Evolutionary conservation across 2,329 filamentous ascomycete genomes (phyloP).

Genomic region (Hymenoscyphus linearis): DNA sequence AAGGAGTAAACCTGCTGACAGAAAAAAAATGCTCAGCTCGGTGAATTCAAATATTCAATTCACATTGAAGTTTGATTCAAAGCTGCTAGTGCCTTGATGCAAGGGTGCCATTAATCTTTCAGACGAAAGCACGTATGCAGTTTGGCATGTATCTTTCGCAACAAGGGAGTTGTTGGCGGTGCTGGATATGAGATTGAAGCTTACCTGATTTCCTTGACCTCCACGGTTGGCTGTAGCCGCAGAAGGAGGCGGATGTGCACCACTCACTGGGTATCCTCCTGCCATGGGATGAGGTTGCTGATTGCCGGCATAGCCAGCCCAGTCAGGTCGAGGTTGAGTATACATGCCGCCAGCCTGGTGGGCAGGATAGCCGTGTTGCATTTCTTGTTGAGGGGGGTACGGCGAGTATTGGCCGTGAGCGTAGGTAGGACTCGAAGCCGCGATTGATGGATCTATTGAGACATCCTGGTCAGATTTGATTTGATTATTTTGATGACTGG

Average conservation of each 20-base stretch:
- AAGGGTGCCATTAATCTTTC: not conserved
- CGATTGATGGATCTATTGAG: slow-evolving; percentile 98
- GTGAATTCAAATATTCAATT: not conserved
- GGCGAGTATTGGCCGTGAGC: slow-evolving; percentile 78
- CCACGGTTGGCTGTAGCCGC: slow-evolving; percentile 48
- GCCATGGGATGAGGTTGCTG: slow-evolving; percentile 30
- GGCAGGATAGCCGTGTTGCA: slow-evolving; percentile 71
- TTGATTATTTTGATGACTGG: slow-evolving; percentile 70
- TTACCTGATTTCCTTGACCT: slow-evolving; percentile 59
- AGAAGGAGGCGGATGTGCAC: slow-evolving; percentile 44
- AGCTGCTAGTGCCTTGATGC: not conserved
- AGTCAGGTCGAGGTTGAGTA: slow-evolving; percentile 67
- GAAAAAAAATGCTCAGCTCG: not conserved
- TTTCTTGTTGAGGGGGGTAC: slow-evolving; percentile 80
- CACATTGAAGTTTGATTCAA: not conserved
- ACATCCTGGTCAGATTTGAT: slow-evolving; percentile 93
- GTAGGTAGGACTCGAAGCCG: slow-evolving; percentile 87
- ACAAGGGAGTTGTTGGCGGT: not conserved
- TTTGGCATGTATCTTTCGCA: not conserved
- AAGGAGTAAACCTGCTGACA: slow-evolving; percentile 87
- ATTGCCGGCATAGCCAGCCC: slow-evolving; percentile 59
- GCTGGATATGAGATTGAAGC: slow-evolving; percentile 28
- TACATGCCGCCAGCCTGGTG: slow-evolving; percentile 57
- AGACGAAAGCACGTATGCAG: slow-evolving; percentile 1
- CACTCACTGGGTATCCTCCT: slow-evolving; percentile 29